Evolutionary conservation across 2,329 filamentous ascomycete genomes (phyloP), one percentile per base, ranked within the genome.

Genomic region (Colletotrichum eremochloae): DNA sequence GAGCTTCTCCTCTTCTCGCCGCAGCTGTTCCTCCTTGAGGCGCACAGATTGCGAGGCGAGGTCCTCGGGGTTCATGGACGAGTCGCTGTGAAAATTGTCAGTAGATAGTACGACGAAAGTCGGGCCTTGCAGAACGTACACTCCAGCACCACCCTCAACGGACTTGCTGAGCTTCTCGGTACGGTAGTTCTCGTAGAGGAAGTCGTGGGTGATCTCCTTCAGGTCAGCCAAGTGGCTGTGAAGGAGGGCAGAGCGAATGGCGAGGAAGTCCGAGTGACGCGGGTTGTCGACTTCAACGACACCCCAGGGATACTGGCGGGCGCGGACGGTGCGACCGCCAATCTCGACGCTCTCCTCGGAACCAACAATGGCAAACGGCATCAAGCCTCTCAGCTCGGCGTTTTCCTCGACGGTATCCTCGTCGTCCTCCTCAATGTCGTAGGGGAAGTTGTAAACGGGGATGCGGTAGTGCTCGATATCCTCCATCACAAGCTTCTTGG

Each of bases 111-210:
- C 24, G 55, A 63, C 20, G 48, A 57, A 31, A 29, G n/a, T 11
- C n/a, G 6, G 29, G n/a, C 14, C 12, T 38, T 60, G 57, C 55
- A 69, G 74, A 73, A 94, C 95, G 78, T 93, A 97, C 95, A 91
- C 91, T 90, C 91, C 90, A 84, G 91, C 89, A 85, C 94, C 93
- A 83, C 94, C 94, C 81, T 98, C 95, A 78, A 99, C 96, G 82
- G 95, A 98, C 94, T 98, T 99, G 88, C 94, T 97, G 79, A 99
- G 93, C 89, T 98, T 98, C 93, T 99, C 96, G 81, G 96, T 99
- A 94, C 96, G 95, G 90, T 99, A 99, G 87, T 99, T 99, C 84
- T 99, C 96, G 86, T 99, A 99, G 76, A 99, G 88, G 92, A 99
- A 99, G 85, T 99, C 96, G 84, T 99, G 96, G 64, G 96, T 99